phyloP scores from a whole-genome alignment of 768 basidiomycete genomes.

The Suillus weaverae region DNA sequence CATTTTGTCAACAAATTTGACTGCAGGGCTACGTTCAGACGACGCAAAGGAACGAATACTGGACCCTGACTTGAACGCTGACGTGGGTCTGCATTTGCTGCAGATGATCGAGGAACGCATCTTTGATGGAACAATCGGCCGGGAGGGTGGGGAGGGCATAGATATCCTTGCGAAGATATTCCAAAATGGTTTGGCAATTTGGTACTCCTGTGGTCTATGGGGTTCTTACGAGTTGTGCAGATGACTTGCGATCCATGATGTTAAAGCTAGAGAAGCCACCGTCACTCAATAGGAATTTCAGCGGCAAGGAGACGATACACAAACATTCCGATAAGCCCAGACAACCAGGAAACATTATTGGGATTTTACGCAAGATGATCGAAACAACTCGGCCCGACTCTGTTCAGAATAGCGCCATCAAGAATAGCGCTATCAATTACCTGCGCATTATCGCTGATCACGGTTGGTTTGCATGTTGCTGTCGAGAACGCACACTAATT shows the following conservation, averaged over 20 bases:
- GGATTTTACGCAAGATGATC: neutral
- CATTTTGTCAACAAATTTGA: neutral
- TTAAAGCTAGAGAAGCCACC: neutral
- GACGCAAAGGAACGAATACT: neutral
- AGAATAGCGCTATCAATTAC: neutral
- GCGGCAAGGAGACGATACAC: neutral
- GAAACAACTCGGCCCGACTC: neutral
- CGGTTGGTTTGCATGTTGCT: neutral
- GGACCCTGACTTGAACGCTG: neutral
- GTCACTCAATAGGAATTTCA: neutral
- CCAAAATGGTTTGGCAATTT: neutral
- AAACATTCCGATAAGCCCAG: neutral
- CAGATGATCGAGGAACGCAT: neutral
- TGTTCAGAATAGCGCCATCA: neutral
- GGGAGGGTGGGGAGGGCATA: neutral
- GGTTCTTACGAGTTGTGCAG: neutral
- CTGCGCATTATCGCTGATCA: neutral
- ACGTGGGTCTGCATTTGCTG: neutral
- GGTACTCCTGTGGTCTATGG: neutral
- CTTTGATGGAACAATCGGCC: neutral
- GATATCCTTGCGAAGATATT: neutral
- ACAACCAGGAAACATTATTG: neutral
- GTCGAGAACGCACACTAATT: neutral
- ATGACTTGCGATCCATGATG: neutral
- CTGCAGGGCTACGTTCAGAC: neutral